phyloP scores from a whole-genome alignment of 441 rosid genomes.

The Populus hybrid region DNA sequence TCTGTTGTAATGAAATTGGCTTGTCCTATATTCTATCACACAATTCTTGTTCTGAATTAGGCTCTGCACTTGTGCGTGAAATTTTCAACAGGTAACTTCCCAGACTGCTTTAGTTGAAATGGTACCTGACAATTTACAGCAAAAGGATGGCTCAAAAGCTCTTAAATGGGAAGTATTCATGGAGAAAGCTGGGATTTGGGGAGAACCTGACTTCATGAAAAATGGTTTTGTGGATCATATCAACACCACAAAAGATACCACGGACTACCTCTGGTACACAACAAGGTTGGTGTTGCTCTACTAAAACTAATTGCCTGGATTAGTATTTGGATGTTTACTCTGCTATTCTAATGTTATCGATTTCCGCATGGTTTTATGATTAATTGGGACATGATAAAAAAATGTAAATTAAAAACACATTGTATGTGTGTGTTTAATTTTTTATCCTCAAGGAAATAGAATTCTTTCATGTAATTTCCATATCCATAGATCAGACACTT shows the following conservation, averaged over 20 bases:
- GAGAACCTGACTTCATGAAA: constrained; percentile 56
- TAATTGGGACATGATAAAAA: not conserved
- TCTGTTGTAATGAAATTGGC: not conserved
- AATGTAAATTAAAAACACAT: not conserved
- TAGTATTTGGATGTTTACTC: not conserved
- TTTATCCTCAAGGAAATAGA: not conserved
- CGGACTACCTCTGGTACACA: constrained; percentile 95
- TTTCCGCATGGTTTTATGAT: not conserved
- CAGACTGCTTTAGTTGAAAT: constrained; percentile 71
- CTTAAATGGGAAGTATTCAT: constrained; percentile 70
- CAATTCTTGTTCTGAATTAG: constrained; percentile 7
- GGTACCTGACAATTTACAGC: constrained; percentile 63
- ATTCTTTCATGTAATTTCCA: not conserved
- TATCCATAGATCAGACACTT: not conserved
- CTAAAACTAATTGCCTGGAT: constrained; percentile 1
- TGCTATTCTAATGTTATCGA: not conserved
- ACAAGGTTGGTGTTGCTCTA: constrained; percentile 59
- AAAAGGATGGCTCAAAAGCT: constrained; percentile 32
- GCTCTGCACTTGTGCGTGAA: constrained; percentile 9
- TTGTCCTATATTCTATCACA: constrained; percentile 1
- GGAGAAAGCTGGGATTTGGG: constrained; percentile 85
- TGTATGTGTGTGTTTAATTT: not conserved
- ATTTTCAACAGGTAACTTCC: constrained; percentile 53
- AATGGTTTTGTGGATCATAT: constrained; percentile 72
- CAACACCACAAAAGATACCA: constrained; percentile 75